A percentile compares a stretch with the other conserved stretches of the same genome.
Conservation (phyloP, 75 land plant species). For the Pinus tabuliformis region DNA sequence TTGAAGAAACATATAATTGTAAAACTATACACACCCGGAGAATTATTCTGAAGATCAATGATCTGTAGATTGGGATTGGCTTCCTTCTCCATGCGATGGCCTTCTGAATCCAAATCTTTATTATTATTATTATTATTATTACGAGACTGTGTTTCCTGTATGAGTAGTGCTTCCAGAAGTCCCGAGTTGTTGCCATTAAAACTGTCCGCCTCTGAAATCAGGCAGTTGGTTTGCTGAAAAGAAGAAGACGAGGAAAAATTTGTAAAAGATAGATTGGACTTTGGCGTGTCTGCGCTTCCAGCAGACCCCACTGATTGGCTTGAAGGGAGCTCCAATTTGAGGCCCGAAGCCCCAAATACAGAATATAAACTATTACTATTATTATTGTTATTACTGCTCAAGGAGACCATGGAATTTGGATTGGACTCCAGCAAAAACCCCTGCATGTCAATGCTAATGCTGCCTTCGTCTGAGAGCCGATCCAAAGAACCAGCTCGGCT, state of each 20-base stretch:
- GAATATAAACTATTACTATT: background rate
- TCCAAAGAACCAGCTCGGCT: constrained; percentile 6
- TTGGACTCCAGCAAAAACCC: no score
- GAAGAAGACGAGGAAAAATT: background rate
- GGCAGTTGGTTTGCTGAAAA: background rate
- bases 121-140: background rate
- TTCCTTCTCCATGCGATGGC: background rate
- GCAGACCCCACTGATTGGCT: constrained; percentile 44
- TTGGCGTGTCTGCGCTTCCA: constrained; percentile 37
- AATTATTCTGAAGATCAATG: background rate
- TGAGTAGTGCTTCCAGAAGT: background rate
- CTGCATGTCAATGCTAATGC: background rate
- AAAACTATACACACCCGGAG: background rate
- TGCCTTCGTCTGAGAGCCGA: constrained; percentile 22
- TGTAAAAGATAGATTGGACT: constrained; percentile 29
- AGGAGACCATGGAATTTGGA: no score
- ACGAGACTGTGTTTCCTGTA: background rate
- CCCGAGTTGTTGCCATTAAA: background rate
- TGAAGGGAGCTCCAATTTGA: constrained; percentile 57
- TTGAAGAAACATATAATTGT: background rate
- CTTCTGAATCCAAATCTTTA: background rate
- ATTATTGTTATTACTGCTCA: background rate
- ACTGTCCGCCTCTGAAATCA: background rate
- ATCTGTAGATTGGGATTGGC: background rate
- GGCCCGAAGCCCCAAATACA: constrained; percentile 10